Evolutionary conservation across 768 basidiomycete species (phyloP).

Genomic region (Lentinula aciculospora): DNA sequence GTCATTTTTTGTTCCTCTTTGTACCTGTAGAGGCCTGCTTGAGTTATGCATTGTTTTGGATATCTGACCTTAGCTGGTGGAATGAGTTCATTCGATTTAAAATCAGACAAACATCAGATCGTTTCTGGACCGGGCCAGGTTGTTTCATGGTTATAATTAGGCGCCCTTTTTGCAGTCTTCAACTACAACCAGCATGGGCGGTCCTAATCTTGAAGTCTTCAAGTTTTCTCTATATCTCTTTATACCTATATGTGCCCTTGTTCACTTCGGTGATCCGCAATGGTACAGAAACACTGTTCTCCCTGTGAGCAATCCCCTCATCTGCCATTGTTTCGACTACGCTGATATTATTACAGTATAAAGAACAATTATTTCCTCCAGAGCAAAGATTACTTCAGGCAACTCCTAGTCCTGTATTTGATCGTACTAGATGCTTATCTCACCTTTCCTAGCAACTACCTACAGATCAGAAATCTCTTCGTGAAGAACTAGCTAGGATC

Average conservation of each 20-base stretch:
- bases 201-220: conserved; percentile 84
- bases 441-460: conserved; percentile 45
- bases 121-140: too few species aligned
- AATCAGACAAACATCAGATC: too few species aligned
- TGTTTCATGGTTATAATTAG: too few species aligned
- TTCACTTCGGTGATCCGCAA: conserved; percentile 84
- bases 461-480: conserved; percentile 57
- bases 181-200: conserved; percentile 41
- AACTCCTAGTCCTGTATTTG: conserved; percentile 8
- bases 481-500: conserved; percentile 67
- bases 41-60: too few species aligned
- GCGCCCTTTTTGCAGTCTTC: not conserved
- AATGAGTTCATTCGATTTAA: not conserved
- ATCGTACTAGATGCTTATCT: not conserved
- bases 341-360: too few species aligned
- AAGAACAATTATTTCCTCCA: conserved; percentile 65
- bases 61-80: too few species aligned
- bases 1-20: conserved; percentile 88
- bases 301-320: conserved; percentile 50
- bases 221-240: conserved; percentile 87
- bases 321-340: too few species aligned
- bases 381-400: conserved; percentile 51
- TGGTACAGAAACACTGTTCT: conserved; percentile 80
- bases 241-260: conserved; percentile 71
- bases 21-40: conserved; percentile 47